Evolutionary conservation across 441 rosid species (phyloP).

Genomic region (Lepidium campestre): DNA sequence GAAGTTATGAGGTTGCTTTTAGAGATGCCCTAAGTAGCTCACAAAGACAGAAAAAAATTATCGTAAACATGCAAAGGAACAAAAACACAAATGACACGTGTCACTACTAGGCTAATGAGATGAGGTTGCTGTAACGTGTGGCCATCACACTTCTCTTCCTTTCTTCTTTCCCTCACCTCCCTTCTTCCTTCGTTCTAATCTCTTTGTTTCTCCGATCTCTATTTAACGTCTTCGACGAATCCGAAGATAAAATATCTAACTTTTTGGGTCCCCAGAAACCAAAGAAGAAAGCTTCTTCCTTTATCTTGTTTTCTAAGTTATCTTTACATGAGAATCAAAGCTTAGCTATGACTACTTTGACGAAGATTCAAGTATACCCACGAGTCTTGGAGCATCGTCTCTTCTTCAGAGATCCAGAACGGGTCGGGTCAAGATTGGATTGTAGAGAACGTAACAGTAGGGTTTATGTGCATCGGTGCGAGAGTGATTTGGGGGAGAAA

Average conservation of each 20-base stretch:
- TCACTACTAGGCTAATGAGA: slow-evolving; percentile 31
- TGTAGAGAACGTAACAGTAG: slow-evolving; percentile 21
- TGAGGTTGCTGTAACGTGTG: slow-evolving; percentile 89
- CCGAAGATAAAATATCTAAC: background rate
- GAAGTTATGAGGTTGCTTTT: too few relatives aligned
- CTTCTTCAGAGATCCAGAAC: slow-evolving; percentile 30
- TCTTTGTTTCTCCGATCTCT: background rate
- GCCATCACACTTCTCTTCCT: slow-evolving; percentile 63
- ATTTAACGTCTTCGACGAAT: slow-evolving; percentile 10
- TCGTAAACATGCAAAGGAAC: background rate
- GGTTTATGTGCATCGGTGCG: slow-evolving; percentile 36
- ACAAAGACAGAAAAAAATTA: background rate
- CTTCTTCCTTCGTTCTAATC: slow-evolving; percentile 15
- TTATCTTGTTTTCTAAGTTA: background rate
- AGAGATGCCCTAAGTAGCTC: too few relatives aligned
- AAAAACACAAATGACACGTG: slow-evolving; percentile 45
- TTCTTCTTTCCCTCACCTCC: slow-evolving; percentile 9
- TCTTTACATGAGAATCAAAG: slow-evolving; percentile 12
- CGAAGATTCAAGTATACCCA: slow-evolving; percentile 48
- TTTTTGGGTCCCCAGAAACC: background rate
- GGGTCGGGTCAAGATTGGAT: slow-evolving; percentile 25
- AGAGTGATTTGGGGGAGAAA: slow-evolving; percentile 32
- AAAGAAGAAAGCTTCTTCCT: background rate
- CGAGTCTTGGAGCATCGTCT: slow-evolving; percentile 31
- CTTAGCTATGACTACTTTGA: slow-evolving; percentile 40